Evolutionary conservation across 2,329 filamentous ascomycete genomes (phyloP), one percentile per base, ranked within the genome.

Genomic region (Fusarium nurragi): DNA sequence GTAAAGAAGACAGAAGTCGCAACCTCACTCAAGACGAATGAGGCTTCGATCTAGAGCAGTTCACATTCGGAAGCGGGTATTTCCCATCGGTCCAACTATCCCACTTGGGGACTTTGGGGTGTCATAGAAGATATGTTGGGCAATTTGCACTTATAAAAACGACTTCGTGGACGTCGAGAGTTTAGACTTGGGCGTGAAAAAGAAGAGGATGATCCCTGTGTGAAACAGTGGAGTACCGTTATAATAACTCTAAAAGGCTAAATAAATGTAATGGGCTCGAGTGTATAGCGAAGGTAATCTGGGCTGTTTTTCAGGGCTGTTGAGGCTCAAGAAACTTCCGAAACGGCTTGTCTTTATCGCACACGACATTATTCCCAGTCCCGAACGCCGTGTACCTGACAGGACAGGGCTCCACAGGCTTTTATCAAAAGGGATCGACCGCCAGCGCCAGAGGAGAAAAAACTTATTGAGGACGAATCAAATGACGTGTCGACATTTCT

Each of bases 391-490:
- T 51, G 63, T 65, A 37, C 62, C 44, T 65, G 57, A 40, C 34
- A 43, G 52, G 19, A 54, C 32, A 43, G 38, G 37, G 39, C 28
- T 43, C 58, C 56, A 51, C 48, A 51, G 30, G 32, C 21, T 62
- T 47, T 59, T 66, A 66, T 65, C 62, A 54, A 28, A 34, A 39
- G 18, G 38, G 38, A 62, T 62, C 61, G 39, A 64, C 64, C 58
- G 49, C 48, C 43, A 44, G 12, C 46, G 30, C 30, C 30, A 28
- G 38, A 60, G 37, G 16, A 34, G 23, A 36, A 30, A 36, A 30
- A 43, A 23, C 40, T 44, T 30, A 37, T 26, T 23, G 6, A 18
- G 44, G 28, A 26, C 64, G 46, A 66, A 67, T 67, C 59, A 52
- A 22, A 46, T 52, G 38, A 22, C 44, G 30, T 50, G 62, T 54